phyloP scores from a whole-genome alignment of 768 basidiomycete species.

The Daedaleopsis sinensis region DNA sequence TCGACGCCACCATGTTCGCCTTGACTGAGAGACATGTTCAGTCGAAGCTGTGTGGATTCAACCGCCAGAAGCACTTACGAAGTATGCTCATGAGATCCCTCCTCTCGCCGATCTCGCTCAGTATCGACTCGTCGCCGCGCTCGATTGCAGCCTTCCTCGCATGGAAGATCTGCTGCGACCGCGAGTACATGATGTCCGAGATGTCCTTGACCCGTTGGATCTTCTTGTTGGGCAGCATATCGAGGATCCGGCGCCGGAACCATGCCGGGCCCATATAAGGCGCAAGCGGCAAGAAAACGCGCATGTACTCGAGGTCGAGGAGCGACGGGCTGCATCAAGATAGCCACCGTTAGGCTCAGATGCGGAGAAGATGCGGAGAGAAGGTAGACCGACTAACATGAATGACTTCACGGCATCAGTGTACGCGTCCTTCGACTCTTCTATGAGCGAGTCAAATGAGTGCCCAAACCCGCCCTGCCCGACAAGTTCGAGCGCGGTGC shows the following conservation, averaged over 20 bases:
- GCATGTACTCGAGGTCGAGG: neutral
- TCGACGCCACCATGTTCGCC: constrained; percentile 36
- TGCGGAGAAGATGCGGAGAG: constrained; percentile 25
- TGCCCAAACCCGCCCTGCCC: constrained; percentile 50
- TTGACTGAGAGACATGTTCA: constrained; percentile 33
- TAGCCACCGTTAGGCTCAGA: constrained; percentile 18
- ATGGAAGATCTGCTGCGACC: constrained; percentile 42
- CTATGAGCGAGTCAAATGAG: constrained; percentile 39
- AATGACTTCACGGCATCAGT: constrained; percentile 27
- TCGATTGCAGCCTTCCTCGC: constrained; percentile 37
- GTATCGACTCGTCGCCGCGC: constrained; percentile 28
- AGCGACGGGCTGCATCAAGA: constrained; percentile 33
- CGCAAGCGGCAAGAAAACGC: constrained; percentile 37
- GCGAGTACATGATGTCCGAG: constrained; percentile 48
- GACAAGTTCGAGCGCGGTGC: constrained; percentile 39
- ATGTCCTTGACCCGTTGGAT: constrained; percentile 47
- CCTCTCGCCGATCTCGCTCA: constrained; percentile 29
- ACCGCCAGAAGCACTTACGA: constrained; percentile 28
- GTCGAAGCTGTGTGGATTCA: no score
- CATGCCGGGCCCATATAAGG: constrained; percentile 42
- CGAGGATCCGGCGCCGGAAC: constrained; percentile 46
- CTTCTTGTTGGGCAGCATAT: constrained; percentile 39
- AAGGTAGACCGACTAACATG: constrained; percentile 27
- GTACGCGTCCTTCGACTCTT: constrained; percentile 25
- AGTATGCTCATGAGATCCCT: constrained; percentile 55